Conservation (phyloP, 1,284 basidiomycete genomes). For the Boletus hoseneyae region DNA sequence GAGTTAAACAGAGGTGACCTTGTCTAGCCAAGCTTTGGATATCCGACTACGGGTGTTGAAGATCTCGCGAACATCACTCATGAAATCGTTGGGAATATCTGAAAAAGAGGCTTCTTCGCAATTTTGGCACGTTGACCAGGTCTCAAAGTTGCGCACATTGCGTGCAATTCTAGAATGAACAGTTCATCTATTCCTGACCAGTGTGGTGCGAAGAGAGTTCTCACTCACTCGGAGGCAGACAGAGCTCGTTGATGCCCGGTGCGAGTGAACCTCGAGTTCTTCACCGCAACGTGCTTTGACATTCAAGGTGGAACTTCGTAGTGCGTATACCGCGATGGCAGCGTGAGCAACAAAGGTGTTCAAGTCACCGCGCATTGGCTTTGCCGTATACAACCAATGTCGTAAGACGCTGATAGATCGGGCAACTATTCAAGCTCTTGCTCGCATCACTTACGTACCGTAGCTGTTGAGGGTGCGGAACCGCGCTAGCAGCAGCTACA, state of each 20-base stretch:
- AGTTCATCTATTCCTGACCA: constrained; percentile 1
- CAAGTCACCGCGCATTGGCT: neutral
- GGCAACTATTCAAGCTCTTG: constrained; percentile 2
- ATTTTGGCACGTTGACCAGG: constrained; percentile 39
- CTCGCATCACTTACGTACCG: constrained; percentile 1
- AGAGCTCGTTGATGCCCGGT: constrained; percentile 29
- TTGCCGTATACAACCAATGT: constrained; percentile 6
- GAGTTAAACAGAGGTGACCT: constrained; percentile 17
- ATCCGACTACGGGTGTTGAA: constrained; percentile 33
- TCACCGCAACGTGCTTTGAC: constrained; percentile 22
- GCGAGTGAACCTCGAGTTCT: constrained; percentile 10
- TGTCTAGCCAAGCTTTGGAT: constrained; percentile 34
- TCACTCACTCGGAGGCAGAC: constrained; percentile 34
- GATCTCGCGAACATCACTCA: constrained; percentile 31
- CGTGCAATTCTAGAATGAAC: constrained; percentile 37
- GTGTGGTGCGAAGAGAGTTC: constrained; percentile 3
- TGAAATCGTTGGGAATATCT: constrained; percentile 36
- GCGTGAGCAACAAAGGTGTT: constrained; percentile 7
- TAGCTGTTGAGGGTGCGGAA: neutral
- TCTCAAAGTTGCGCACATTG: constrained; percentile 40
- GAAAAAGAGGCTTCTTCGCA: constrained; percentile 38
- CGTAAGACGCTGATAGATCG: constrained; percentile 15
- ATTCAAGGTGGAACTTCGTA: constrained; percentile 8
- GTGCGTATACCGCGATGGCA: neutral
- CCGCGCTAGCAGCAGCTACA: neutral